These are phyloP conservation scores for Hemileccinum impolitum DNA, from an alignment of 768 basidiomycete species.

Conservation along the genomic window DNA sequence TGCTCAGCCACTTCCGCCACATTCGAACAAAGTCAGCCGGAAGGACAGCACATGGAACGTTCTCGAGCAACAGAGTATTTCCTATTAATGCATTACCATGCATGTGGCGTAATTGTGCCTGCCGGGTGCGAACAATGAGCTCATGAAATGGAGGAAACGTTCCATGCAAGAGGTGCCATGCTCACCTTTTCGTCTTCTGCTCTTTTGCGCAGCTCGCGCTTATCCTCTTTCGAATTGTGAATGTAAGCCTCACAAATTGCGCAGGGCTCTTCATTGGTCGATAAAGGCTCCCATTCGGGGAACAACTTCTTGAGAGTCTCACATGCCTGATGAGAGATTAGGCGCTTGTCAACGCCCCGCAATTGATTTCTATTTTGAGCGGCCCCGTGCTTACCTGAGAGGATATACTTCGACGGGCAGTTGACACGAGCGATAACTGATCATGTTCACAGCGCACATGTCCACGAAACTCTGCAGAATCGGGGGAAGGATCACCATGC, in stretches of 20 bases:
- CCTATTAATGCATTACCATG: conserved; percentile 51
- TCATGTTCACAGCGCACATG: conserved; percentile 77
- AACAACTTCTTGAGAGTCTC: conserved; percentile 53
- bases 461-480: conserved; percentile 47
- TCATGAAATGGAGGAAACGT: conserved; percentile 14
- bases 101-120: conserved; percentile 66
- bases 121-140: conserved; percentile 12
- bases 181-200: conserved; percentile 79
- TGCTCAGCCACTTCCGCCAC: conserved; percentile 70
- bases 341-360: conserved; percentile 16
- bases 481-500: conserved; percentile 65
- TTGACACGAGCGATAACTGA: conserved; percentile 50
- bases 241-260: conserved; percentile 57
- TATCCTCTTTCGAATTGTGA: conserved; percentile 58
- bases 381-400: conserved; percentile 40
- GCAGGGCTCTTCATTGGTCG: conserved; percentile 52
- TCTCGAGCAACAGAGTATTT: conserved; percentile 43
- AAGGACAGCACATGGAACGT: conserved; percentile 54
- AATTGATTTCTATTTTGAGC: conserved; percentile 7
- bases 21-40: conserved; percentile 57
- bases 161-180: conserved; percentile 3
- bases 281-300: conserved; percentile 60
- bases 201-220: conserved; percentile 55
- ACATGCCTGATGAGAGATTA: conserved; percentile 46
- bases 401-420: conserved; percentile 61